Percentiles rank a stretch among this genome's conserved stretches.
Conservation (phyloP, 2,329 filamentous ascomycete genomes). For the Exserohilum rostratum region DNA sequence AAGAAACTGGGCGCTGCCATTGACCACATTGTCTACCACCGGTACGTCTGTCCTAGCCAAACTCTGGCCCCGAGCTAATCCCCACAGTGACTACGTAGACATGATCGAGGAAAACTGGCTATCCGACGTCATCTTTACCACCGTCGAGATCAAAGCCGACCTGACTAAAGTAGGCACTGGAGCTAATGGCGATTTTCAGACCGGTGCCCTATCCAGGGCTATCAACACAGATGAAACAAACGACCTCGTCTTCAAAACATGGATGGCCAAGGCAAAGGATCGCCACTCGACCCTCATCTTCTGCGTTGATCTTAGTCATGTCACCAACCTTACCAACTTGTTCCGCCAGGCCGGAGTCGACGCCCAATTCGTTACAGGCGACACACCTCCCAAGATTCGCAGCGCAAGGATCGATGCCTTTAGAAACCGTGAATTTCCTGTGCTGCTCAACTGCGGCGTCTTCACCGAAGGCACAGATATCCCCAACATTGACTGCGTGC, state of each 20-base stretch:
- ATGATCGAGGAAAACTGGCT: constrained; percentile 93
- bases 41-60: constrained; percentile 46
- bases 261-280: constrained; percentile 75
- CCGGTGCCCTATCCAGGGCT: constrained; percentile 75
- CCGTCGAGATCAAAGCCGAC: constrained; percentile 82
- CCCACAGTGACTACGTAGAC: constrained; percentile 67
- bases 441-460: constrained; percentile 92
- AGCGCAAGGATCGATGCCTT: constrained; percentile 77
- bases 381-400: constrained; percentile 73
- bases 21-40: constrained; percentile 96
- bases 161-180: constrained; percentile 71
- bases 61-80: constrained; percentile 4
- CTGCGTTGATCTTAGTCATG: constrained; percentile 88
- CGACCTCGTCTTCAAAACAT: constrained; percentile 82
- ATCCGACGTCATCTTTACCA: constrained; percentile 90
- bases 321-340: constrained; percentile 72
- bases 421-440: constrained; percentile 75
- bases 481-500: constrained; percentile 91
- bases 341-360: constrained; percentile 82
- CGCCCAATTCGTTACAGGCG: constrained; percentile 83
- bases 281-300: constrained; percentile 90
- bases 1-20: constrained; percentile 81
- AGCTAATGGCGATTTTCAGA: constrained; percentile 77
- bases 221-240: constrained; percentile 86
- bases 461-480: constrained; percentile 99